Conservation (phyloP, 345 rosid genomes). For the Eutrema heterophyllum region DNA sequence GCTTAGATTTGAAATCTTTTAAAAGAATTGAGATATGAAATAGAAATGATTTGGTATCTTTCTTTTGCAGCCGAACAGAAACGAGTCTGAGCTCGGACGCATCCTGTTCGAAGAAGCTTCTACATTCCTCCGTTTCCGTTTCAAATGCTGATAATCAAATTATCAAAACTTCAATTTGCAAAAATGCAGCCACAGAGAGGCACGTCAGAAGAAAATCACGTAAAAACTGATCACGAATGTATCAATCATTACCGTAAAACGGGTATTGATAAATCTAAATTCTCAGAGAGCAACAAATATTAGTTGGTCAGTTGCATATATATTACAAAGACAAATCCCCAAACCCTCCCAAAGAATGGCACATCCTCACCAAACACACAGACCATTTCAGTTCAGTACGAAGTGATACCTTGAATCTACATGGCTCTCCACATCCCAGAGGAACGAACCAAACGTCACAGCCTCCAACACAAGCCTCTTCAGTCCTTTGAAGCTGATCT, state of each 20-base stretch:
- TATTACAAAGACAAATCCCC: slow-evolving; percentile 13
- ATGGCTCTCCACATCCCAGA: slow-evolving; percentile 93
- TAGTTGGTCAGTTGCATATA: slow-evolving; percentile 11
- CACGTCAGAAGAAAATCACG: too few relatives aligned
- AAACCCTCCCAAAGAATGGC: slow-evolving; percentile 1
- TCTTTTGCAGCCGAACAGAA: too few relatives aligned
- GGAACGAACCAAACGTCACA: slow-evolving; percentile 92
- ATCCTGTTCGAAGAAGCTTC: too few relatives aligned
- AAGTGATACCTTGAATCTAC: slow-evolving; percentile 97
- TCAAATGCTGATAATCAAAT: too few relatives aligned
- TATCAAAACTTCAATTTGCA: too few relatives aligned
- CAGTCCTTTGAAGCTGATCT: slow-evolving; percentile 79
- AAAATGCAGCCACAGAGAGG: too few relatives aligned
- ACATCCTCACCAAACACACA: background rate
- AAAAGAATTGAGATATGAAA: too few relatives aligned
- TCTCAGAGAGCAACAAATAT: background rate
- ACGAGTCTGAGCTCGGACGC: too few relatives aligned
- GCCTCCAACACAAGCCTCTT: slow-evolving; percentile 94
- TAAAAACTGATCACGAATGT: background rate
- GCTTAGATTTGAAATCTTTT: too few relatives aligned
- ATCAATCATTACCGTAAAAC: background rate
- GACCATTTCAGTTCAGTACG: slow-evolving; percentile 48
- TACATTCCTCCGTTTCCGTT: too few relatives aligned
- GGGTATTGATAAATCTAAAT: background rate
- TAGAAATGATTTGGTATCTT: too few relatives aligned